phyloP scores from a whole-genome alignment of 345 rosid genomes.

The Eucalyptus globulus region DNA sequence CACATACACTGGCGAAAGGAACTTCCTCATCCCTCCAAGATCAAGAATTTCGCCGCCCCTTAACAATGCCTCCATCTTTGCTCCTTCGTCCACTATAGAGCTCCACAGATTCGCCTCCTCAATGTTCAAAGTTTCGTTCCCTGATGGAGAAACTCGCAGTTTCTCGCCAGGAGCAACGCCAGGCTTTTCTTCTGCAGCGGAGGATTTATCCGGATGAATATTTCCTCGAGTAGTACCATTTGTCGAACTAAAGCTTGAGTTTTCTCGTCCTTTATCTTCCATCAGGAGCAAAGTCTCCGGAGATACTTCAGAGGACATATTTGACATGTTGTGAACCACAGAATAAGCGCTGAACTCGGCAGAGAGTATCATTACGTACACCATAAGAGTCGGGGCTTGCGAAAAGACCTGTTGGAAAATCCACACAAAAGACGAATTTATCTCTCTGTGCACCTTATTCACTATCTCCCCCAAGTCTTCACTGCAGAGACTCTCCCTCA shows the following conservation, averaged over 20 bases:
- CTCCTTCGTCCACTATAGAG: slow-evolving; percentile 34
- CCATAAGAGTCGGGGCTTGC: slow-evolving; percentile 62
- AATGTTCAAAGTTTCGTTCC: not conserved
- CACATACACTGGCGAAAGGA: slow-evolving; percentile 25
- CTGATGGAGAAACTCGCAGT: not conserved
- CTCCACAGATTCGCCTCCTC: slow-evolving; percentile 45
- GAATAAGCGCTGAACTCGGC: slow-evolving; percentile 65
- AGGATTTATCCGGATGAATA: not conserved
- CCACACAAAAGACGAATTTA: slow-evolving; percentile 50
- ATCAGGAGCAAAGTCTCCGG: not conserved
- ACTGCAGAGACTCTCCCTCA: slow-evolving; percentile 10
- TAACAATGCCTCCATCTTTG: slow-evolving; percentile 11
- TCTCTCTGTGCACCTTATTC: slow-evolving; percentile 33
- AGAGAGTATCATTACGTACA: slow-evolving; percentile 52
- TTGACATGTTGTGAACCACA: slow-evolving; percentile 10
- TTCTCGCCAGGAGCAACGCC: not conserved
- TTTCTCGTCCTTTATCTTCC: not conserved
- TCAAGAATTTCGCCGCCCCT: slow-evolving; percentile 13
- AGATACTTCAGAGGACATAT: not conserved
- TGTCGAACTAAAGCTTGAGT: not conserved
- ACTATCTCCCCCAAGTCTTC: slow-evolving; percentile 30
- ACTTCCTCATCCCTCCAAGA: slow-evolving; percentile 7
- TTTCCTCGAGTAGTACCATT: not conserved
- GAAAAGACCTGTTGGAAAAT: slow-evolving; percentile 61
- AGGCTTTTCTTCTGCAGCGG: not conserved